Conservation (phyloP, 805 yeast species). For the Yarrowia sp. region DNA sequence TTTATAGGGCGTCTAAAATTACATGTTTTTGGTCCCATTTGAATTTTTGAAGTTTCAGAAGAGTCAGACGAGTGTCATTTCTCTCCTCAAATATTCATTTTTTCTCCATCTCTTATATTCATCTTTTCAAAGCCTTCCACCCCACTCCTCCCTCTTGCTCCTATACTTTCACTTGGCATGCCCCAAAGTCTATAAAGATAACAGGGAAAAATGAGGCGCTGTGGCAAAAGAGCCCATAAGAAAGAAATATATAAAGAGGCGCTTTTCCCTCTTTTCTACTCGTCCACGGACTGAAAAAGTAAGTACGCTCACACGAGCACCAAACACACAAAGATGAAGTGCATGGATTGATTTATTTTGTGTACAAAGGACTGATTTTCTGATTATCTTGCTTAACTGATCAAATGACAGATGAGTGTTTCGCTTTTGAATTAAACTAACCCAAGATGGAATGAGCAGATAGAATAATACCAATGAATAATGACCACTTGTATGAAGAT, state of each 20-base stretch:
- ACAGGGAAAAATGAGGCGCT: too few species aligned
- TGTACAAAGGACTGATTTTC: conserved; percentile 36
- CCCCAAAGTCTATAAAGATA: conserved; percentile 18
- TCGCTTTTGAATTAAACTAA: not conserved
- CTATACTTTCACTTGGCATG: conserved; percentile 26
- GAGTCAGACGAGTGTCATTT: too few species aligned
- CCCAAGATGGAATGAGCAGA: not conserved
- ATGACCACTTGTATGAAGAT: too few species aligned
- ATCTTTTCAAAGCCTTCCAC: too few species aligned
- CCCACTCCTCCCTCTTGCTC: conserved; percentile 20
- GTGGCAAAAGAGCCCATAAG: too few species aligned
- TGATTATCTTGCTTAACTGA: conserved; percentile 31
- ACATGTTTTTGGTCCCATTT: too few species aligned
- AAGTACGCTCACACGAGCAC: not conserved
- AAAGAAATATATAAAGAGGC: not conserved
- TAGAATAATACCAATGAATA: too few species aligned
- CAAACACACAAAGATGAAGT: conserved; percentile 18
- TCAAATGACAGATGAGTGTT: not conserved
- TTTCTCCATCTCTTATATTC: too few species aligned
- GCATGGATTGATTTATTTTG: conserved; percentile 24
- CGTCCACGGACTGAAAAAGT: not conserved
- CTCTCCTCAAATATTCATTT: too few species aligned
- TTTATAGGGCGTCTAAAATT: too few species aligned
- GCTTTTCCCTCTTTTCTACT: not conserved
- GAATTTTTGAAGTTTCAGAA: too few species aligned